Base-by-base conservation (phyloP, 176 grass and related monocot species). In the Elaeis guineensis region DNA sequence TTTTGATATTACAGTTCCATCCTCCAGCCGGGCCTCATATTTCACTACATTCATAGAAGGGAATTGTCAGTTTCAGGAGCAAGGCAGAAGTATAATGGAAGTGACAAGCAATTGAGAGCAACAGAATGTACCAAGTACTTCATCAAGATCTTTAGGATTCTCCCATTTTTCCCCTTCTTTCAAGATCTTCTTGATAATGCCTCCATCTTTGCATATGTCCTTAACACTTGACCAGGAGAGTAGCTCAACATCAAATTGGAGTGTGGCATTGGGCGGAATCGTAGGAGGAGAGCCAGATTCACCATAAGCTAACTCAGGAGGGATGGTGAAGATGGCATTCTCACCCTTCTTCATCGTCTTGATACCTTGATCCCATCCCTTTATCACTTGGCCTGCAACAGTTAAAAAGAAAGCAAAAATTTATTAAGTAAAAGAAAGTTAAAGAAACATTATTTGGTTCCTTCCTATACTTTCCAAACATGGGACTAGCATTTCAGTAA, bases 261-360 rank as follows among this genome's bases (percentile, higher is more conserved):
- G 80, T 1, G 67, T 84, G 52, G 78, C 83, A 69, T 93, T 88
- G 54, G 80, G 71, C 64, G 89, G 84, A 55, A 93, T 93, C 19
- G 69, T 82, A 18, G 84, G 89, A 56, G 80, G 84, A 11, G 89
- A 84, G 15, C 84, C 89, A 63, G 86, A 79, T 64, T 80, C 77
- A 66, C 84, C 89, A 67, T 93, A 93, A 23, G 89, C 89, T 64
- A 93, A 54, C 70, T 87, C 84, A 52, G 89, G 71, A 60, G 84
- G 84, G 56, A 93, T 88, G 32, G 80, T 93, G 59, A 93, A 87
- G 65, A 93, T 78, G 63, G 89, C 80, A 76, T 88, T 93, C 57
- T 93, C 89, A 2, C 89, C 89, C 65, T 84, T 95, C 72, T 89
- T 95, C 80, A 95, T 95, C 25, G 85, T 95, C 73, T 95, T 89